These are phyloP conservation scores for Endoconidiophora polonica DNA, from an alignment of 2,329 filamentous ascomycete genomes.

Conservation along the genomic window DNA sequence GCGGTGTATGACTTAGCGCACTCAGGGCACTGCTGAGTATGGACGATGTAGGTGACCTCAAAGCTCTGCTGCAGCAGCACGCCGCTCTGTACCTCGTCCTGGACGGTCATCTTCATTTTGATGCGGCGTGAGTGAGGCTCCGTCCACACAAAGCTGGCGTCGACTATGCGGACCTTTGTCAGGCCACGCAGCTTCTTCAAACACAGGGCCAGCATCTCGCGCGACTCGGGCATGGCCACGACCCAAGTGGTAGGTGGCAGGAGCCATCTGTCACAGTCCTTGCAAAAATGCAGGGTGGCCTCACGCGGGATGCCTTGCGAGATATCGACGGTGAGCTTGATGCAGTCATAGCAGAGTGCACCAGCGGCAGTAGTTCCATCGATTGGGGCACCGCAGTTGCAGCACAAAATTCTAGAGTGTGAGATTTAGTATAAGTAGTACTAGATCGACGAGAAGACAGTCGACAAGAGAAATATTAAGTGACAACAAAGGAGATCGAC, in stretches of 20 bases:
- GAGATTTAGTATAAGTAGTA: slow-evolving; percentile 7
- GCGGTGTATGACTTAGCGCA: slow-evolving; percentile 92
- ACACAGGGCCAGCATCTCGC: slow-evolving; percentile 83
- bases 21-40: slow-evolving; percentile 85
- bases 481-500: slow-evolving; percentile 14
- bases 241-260: slow-evolving; percentile 78
- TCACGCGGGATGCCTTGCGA: slow-evolving; percentile 83
- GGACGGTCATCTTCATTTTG: slow-evolving; percentile 90
- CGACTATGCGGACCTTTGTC: slow-evolving; percentile 82
- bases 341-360: slow-evolving; percentile 87
- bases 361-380: slow-evolving; percentile 76
- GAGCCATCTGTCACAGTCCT: slow-evolving; percentile 88
- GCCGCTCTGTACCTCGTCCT: slow-evolving; percentile 47
- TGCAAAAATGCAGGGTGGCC: slow-evolving; percentile 76
- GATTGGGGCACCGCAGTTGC: slow-evolving; percentile 91
- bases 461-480: not conserved
- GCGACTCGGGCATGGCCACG: slow-evolving; percentile 67
- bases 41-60: slow-evolving; percentile 82
- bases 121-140: slow-evolving; percentile 88
- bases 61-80: slow-evolving; percentile 77
- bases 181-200: slow-evolving; percentile 74
- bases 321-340: slow-evolving; percentile 88
- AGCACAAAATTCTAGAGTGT: slow-evolving; percentile 66
- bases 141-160: slow-evolving; percentile 95
- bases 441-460: not conserved